Evolutionary conservation across 495 filamentous ascomycete species (phyloP), one percentile per base, ranked within the genome.

Genomic region (Penicillium ochrochloron): DNA sequence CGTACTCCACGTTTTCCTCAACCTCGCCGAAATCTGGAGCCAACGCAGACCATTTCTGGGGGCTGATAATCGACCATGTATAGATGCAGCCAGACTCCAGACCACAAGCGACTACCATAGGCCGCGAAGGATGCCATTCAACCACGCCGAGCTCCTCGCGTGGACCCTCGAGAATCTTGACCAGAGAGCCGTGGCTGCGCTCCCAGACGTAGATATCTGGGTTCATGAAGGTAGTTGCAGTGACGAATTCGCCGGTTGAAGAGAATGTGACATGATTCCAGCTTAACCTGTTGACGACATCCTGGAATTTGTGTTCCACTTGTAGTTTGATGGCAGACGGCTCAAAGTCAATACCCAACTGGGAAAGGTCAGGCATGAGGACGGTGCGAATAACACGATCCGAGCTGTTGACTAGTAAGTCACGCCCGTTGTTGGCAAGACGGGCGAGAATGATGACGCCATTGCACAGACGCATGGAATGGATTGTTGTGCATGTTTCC

Each of bases 131-230:
- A 74, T 99, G 95, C 95, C 95, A 99, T 82, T 99, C 95, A 1
- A 97, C 92, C 7, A 93, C 89, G 23, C 93, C 93, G 35, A 97
- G 86, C 73, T 99, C 95, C 76, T 99, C 95, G 63, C 93, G 93
- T 10, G 94, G 92, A 0, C 93, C 93, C 73, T 99, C 95, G 19
- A 98, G 82, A 79, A 99, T 98, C 76, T 96, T 94, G 53, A 96
- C 93, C 21, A 99, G 79, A 65, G 91, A 94, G n/a, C 94, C 95
- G 71, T 93, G 89, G 56, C 88, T 89, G 54, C 95, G 87, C 78
- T 99, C 95, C 95, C 95, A 99, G 51, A 99, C 92, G 76, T 98
- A 98, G 63, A 99, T 90, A 72, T 98, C 94, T 60, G 97, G 92
- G 73, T 97, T 98, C 82, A 97, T 97, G 75, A 90, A 96, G 1